These are phyloP conservation scores for Sporothrix variecibatus DNA, from an alignment of 2,329 filamentous ascomycete genomes.

Conservation along the genomic window DNA sequence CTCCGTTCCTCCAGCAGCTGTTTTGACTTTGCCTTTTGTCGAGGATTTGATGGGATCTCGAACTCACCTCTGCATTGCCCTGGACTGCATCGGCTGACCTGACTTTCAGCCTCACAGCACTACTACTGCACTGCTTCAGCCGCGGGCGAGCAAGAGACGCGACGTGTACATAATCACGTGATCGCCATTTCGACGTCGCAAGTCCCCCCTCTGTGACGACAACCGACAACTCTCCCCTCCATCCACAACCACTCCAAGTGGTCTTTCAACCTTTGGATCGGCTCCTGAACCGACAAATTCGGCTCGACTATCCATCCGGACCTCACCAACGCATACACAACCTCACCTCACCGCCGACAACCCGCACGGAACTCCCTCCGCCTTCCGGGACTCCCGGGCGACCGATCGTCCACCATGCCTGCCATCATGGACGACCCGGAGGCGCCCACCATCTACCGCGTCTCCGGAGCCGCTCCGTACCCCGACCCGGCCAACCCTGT, in stretches of 20 bases:
- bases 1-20: background rate
- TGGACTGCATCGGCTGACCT: background rate
- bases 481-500: slow-evolving; percentile 62
- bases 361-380: background rate
- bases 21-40: background rate
- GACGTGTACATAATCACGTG: background rate
- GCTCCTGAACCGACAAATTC: background rate
- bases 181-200: background rate
- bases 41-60: background rate
- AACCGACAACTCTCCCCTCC: background rate
- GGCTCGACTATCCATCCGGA: background rate
- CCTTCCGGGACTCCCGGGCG: slow-evolving; percentile 10
- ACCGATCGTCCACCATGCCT: slow-evolving; percentile 55
- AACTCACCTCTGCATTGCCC: background rate
- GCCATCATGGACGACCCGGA: slow-evolving; percentile 77
- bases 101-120: background rate
- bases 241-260: background rate
- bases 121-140: background rate
- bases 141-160: background rate
- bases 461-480: slow-evolving; percentile 66
- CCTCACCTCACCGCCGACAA: background rate
- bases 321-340: background rate
- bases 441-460: slow-evolving; percentile 68
- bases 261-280: background rate
- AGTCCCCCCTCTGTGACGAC: background rate